These are phyloP conservation scores for Leersia perrieri DNA, from an alignment of 176 grass and related monocot genomes.

Conservation along the genomic window DNA sequence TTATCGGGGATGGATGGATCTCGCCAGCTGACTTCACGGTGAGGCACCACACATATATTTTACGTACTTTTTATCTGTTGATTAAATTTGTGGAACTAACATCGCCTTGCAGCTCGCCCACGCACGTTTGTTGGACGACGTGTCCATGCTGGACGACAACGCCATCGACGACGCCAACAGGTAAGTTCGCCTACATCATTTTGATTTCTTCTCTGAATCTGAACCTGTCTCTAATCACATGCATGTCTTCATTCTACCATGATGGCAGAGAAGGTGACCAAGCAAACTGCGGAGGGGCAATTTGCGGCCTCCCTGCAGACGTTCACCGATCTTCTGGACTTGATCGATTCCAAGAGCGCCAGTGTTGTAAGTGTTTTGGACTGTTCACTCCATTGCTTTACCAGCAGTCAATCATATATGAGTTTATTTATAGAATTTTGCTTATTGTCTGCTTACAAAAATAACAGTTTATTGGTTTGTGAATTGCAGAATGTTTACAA, in stretches of 20 bases:
- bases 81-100: no score
- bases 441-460: no score
- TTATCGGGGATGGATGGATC: conserved; percentile 74
- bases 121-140: conserved; percentile 48
- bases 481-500: neutral
- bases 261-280: conserved; percentile 8
- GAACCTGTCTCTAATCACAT: no score
- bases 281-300: conserved; percentile 20
- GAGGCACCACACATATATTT: no score
- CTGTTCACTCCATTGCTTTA: no score
- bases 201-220: no score
- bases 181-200: neutral
- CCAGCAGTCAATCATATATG: neutral
- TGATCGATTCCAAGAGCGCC: conserved; percentile 43
- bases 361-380: conserved; percentile 59
- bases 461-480: no score
- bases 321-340: conserved; percentile 25
- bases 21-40: conserved; percentile 72
- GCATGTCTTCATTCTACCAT: no score
- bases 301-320: conserved; percentile 22
- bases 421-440: no score
- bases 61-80: no score
- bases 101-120: conserved; percentile 50
- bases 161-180: conserved; percentile 48
- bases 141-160: conserved; percentile 65